Evolutionary conservation across 495 filamentous ascomycete genomes (phyloP), one percentile per base, ranked within the genome.

Genomic region (Aspergillus sparsus): DNA sequence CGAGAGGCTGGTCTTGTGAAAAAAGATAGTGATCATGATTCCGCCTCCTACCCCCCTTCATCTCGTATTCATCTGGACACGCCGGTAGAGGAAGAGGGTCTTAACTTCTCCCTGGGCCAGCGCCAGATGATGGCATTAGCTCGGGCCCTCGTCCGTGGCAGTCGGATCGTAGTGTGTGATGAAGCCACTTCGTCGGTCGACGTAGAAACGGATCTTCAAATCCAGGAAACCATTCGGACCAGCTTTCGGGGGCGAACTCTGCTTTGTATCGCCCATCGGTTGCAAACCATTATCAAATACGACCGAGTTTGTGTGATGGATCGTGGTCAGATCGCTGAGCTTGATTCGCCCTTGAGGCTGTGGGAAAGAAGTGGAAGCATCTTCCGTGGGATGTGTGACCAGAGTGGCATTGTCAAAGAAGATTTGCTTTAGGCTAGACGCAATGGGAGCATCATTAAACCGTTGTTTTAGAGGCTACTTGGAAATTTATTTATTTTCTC

Each of bases 141-240:
- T 12, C 88, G 94, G 53, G 94, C 94, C 15, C 83, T 98, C 64
- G 82, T 98, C 27, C 91, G 93, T 6, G 93, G 93, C 18, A 96
- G 90, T 70, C 97, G 97, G 71, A 97, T 98, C 66, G 83, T 98
- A 54, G 92, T 98, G 0, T 83, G 97, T 44, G 94, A 98, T 71
- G 94, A 98, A 78, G 94, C 94, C 56, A 42, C 12, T 11, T 8
- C 39, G 7, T 13, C 12, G 5, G 39, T 42, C 33, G 49, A 51
- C 2, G 15, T 6, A 5, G 49, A 51, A 31, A 32, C 49, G 6
- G 49, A 51, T 16, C 2, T 6, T 8, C 7, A 31, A 8, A 51
- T 51, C 18, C 21, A 51, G 4, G 49, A 51, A 31, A 51, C 27
- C 4, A 32, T 51, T 31, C 49, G 49, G 8, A n/a, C 9, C 8